Conservation (phyloP, 306 rosid genomes). For the Pterocarpus santalinus region DNA sequence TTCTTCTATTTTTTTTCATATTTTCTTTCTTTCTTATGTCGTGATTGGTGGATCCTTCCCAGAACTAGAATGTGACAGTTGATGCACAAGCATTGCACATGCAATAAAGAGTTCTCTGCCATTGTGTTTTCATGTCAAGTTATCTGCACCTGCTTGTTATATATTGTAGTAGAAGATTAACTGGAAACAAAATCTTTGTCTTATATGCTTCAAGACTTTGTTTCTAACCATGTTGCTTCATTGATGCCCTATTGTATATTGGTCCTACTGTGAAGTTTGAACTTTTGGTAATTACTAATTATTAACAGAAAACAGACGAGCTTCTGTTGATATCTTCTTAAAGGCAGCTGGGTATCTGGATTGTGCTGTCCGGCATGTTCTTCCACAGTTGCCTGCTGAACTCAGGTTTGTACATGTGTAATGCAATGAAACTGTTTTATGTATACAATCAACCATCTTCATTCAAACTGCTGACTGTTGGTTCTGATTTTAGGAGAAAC, state of each 20-base stretch:
- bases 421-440: slow-evolving; percentile 10
- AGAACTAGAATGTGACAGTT: not conserved
- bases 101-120: slow-evolving; percentile 1
- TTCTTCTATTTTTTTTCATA: not conserved
- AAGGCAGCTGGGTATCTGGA: slow-evolving; percentile 98
- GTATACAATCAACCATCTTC: slow-evolving; percentile 34
- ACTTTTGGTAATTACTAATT: slow-evolving; percentile 57
- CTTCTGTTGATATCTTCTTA: slow-evolving; percentile 89
- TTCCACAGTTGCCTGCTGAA: slow-evolving; percentile 92
- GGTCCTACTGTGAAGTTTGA: slow-evolving; percentile 34
- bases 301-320: slow-evolving; percentile 86
- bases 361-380: slow-evolving; percentile 93
- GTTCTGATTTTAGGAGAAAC: slow-evolving; percentile 75
- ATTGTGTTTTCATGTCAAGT: slow-evolving; percentile 3
- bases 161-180: slow-evolving; percentile 33
- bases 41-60: slow-evolving; percentile 4
- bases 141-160: slow-evolving; percentile 13
- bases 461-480: slow-evolving; percentile 41
- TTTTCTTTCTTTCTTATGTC: slow-evolving; percentile 1
- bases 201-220: slow-evolving; percentile 14
- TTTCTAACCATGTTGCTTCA: slow-evolving; percentile 31
- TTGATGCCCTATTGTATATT: slow-evolving; percentile 45
- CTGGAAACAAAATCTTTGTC: slow-evolving; percentile 26
- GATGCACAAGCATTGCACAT: slow-evolving; percentile 1
- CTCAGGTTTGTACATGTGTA: slow-evolving; percentile 69